A percentile compares a stretch with the other conserved stretches of the same genome.
These are phyloP conservation scores for Arabidopsis arenosa DNA, from an alignment of 345 rosid species.

Conservation along the genomic window DNA sequence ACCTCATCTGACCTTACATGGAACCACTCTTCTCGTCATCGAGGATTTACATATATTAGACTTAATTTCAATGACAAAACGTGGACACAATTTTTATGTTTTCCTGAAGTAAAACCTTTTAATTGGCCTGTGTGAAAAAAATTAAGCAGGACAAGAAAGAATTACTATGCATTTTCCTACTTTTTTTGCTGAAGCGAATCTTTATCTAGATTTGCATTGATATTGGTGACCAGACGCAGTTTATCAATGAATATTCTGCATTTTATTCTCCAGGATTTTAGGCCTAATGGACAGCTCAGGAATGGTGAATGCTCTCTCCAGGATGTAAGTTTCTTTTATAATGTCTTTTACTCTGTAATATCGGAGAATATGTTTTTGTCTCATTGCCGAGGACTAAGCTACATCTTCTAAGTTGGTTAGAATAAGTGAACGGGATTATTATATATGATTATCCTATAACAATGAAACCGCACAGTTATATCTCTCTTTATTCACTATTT, in stretches of 20 bases:
- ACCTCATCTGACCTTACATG: constrained; percentile 12
- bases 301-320: constrained; percentile 53
- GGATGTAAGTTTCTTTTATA: constrained; percentile 58
- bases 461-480: constrained; percentile 15
- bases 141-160: constrained; percentile 3
- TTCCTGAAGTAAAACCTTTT: background rate
- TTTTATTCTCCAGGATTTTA: constrained; percentile 56
- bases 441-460: constrained; percentile 14
- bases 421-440: background rate
- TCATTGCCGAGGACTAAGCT: background rate
- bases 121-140: background rate
- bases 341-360: constrained; percentile 18
- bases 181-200: background rate
- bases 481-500: constrained; percentile 32
- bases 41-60: background rate
- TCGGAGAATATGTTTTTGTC: constrained; percentile 21
- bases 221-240: constrained; percentile 21
- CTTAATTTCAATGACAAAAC: constrained; percentile 5
- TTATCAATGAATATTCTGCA: background rate
- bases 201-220: constrained; percentile 34
- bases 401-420: constrained; percentile 8
- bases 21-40: constrained; percentile 16
- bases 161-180: background rate
- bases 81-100: constrained; percentile 17
- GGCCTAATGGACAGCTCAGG: constrained; percentile 57